phyloP scores from a whole-genome alignment of 805 yeast genomes.

The Cyberlindnera samutprakarnensis region DNA sequence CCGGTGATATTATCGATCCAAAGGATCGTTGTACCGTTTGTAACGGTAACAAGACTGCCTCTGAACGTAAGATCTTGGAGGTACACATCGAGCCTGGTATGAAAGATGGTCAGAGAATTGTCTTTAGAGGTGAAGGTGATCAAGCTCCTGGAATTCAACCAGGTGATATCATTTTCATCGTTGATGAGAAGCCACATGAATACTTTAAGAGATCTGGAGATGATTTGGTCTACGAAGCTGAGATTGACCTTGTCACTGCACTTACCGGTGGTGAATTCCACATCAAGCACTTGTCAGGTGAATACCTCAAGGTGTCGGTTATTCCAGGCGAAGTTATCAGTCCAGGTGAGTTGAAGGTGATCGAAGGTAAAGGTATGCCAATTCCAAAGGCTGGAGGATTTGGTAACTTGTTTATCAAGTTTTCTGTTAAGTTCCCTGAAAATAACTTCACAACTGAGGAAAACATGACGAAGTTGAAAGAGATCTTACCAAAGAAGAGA shows the following conservation, averaged over 20 bases:
- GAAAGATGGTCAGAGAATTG: slow-evolving; percentile 88
- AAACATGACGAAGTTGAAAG: slow-evolving; percentile 63
- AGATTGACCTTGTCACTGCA: slow-evolving; percentile 88
- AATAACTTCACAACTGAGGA: slow-evolving; percentile 69
- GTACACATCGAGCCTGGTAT: slow-evolving; percentile 96
- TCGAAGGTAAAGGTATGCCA: slow-evolving; percentile 98
- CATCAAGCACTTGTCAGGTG: slow-evolving; percentile 86
- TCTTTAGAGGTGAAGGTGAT: slow-evolving; percentile 94
- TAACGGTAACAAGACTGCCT: slow-evolving; percentile 78
- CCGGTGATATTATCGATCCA: slow-evolving; percentile 81
- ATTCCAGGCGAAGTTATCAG: slow-evolving; percentile 90
- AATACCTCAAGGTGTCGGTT: slow-evolving; percentile 74
- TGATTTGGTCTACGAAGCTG: slow-evolving; percentile 78
- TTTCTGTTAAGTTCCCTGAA: slow-evolving; percentile 83
- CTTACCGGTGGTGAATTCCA: slow-evolving; percentile 93
- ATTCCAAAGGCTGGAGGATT: slow-evolving; percentile 76
- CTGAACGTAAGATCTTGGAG: slow-evolving; percentile 88
- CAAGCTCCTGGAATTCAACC: slow-evolving; percentile 92
- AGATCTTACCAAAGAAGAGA: slow-evolving; percentile 70
- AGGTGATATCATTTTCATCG: slow-evolving; percentile 91
- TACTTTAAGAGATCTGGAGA: slow-evolving; percentile 82
- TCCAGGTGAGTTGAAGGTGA: slow-evolving; percentile 74
- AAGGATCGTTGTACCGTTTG: slow-evolving; percentile 86
- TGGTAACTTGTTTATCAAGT: slow-evolving; percentile 84
- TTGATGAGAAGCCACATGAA: slow-evolving; percentile 85